Conservation (phyloP, 2,329 filamentous ascomycete species). For the Madurella mycetomatis region DNA sequence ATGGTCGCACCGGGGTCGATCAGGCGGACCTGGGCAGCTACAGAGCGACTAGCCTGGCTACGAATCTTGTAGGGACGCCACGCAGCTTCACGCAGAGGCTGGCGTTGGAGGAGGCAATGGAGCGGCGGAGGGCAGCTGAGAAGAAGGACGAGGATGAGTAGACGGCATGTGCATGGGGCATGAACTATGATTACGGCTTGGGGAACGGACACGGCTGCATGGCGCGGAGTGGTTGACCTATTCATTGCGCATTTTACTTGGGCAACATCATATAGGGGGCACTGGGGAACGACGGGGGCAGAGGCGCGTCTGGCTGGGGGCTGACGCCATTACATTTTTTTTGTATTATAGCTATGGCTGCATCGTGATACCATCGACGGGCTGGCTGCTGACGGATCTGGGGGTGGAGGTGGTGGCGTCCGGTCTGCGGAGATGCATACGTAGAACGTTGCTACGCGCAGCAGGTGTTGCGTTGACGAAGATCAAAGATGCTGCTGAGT, state of each 20-base stretch:
- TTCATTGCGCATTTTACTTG: neutral
- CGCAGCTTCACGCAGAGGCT: slow-evolving; percentile 33
- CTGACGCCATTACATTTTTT: neutral
- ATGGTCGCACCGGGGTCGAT: slow-evolving; percentile 30
- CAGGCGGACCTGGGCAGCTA: slow-evolving; percentile 28
- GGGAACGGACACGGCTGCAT: neutral
- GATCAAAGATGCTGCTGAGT: too few species aligned
- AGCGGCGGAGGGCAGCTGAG: slow-evolving; percentile 15
- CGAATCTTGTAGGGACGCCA: slow-evolving; percentile 21
- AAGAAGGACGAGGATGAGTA: slow-evolving; percentile 2
- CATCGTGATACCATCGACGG: slow-evolving; percentile 19
- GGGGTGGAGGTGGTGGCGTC: neutral
- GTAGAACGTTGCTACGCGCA: neutral
- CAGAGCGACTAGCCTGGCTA: slow-evolving; percentile 24
- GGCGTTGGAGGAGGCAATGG: slow-evolving; percentile 28
- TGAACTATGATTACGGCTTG: neutral
- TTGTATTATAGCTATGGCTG: slow-evolving; percentile 17
- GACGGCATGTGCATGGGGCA: neutral
- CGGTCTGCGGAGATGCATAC: neutral
- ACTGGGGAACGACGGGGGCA: neutral
- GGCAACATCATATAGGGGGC: neutral
- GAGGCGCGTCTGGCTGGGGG: neutral
- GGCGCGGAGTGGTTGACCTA: neutral
- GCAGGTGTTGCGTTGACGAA: too few species aligned
- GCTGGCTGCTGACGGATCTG: neutral